phyloP scores from a whole-genome alignment of 148 eudicot species.

The Chenopodium quinoa region DNA sequence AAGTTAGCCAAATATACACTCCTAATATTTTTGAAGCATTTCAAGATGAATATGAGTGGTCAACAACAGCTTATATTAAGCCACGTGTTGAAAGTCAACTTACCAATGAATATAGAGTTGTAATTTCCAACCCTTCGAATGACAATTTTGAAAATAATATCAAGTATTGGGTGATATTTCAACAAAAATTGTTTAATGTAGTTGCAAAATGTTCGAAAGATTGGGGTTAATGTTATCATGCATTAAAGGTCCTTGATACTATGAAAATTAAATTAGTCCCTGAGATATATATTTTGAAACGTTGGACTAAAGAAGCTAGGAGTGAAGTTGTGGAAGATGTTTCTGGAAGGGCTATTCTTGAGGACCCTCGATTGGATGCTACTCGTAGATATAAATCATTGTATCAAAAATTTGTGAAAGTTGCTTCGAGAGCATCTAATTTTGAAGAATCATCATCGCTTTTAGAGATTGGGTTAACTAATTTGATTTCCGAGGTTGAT shows the following conservation, averaged over 20 bases:
- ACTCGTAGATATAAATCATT: neutral
- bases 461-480: neutral
- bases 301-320: slow-evolving; percentile 4
- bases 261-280: slow-evolving; percentile 5
- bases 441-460: neutral
- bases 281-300: neutral
- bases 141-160: neutral
- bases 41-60: slow-evolving; percentile 6
- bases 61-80: slow-evolving; percentile 5
- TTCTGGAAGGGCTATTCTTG: neutral
- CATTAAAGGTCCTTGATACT: neutral
- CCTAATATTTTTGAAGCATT: slow-evolving; percentile 8
- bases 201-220: slow-evolving; percentile 20
- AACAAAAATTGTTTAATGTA: neutral
- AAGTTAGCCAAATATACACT: neutral
- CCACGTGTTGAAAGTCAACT: neutral
- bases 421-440: neutral
- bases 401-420: neutral
- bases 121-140: neutral
- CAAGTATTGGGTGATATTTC: neutral
- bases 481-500: neutral
- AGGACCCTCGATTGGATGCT: neutral
- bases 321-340: neutral
- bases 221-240: neutral
- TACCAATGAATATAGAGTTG: slow-evolving; percentile 4